Evolutionary conservation across 192 early-diverging fungal species (phyloP).

Genomic region (Dispira parvispora): DNA sequence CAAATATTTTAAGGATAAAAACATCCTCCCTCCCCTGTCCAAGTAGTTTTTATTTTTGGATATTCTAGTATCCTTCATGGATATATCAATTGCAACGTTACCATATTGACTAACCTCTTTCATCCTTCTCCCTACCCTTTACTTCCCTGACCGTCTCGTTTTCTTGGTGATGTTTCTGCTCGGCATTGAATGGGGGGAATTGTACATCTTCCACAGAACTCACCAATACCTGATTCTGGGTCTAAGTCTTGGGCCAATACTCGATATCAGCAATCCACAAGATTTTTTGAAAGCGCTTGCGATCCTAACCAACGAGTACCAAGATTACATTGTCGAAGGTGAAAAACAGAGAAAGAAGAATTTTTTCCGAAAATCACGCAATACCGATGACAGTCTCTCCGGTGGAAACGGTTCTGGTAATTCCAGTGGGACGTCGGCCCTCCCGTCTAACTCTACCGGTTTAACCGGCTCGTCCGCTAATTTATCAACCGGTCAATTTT

Average conservation of each 20-base stretch:
- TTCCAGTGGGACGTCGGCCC: background rate
- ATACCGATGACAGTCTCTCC: constrained; percentile 18
- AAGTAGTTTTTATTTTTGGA: background rate
- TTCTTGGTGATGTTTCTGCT: background rate
- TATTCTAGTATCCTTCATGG: background rate
- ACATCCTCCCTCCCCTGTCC: background rate
- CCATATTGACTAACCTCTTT: background rate
- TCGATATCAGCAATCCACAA: constrained; percentile 38
- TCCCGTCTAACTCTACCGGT: background rate
- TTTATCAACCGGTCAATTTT: background rate
- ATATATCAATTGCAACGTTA: background rate
- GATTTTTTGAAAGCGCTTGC: constrained; percentile 46
- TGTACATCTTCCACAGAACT: constrained; percentile 20
- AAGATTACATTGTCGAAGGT: constrained; percentile 25
- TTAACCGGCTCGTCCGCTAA: background rate
- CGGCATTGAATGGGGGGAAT: background rate
- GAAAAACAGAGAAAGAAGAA: constrained; percentile 16
- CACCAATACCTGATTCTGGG: constrained; percentile 46
- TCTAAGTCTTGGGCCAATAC: constrained; percentile 40
- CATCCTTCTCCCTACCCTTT: background rate
- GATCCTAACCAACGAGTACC: constrained; percentile 41
- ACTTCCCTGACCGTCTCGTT: background rate
- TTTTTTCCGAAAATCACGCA: constrained; percentile 28
- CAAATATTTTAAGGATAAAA: background rate
- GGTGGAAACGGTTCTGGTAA: background rate